Evolutionary conservation across 164 flowering plant genomes (phyloP).

Genomic region (Vitis vinifera): ASM3070453v1 NC_081817.1:484501-485000

Average conservation of each 20-base stretch:
- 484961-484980: constrained; percentile 22
- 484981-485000: constrained; percentile 25
- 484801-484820: too few relatives aligned
- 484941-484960: not conserved
- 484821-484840: too few relatives aligned
- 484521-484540: constrained; percentile 5
- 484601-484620: constrained; percentile 23
- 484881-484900: not conserved
- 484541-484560: constrained; percentile 15
- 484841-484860: too few relatives aligned
- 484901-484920: constrained; percentile 16
- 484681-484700: constrained; percentile 6
- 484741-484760: too few relatives aligned
- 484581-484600: constrained; percentile 24
- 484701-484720: constrained; percentile 1
- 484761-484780: too few relatives aligned
- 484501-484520: constrained; percentile 20
- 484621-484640: not conserved
- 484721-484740: not conserved
- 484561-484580: constrained; percentile 32
- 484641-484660: not conserved
- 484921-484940: not conserved
- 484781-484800: too few relatives aligned
- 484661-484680: not conserved
- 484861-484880: too few relatives aligned